Evolutionary conservation across 805 yeast species (phyloP).

Genomic region (Candida succiphila): DNA sequence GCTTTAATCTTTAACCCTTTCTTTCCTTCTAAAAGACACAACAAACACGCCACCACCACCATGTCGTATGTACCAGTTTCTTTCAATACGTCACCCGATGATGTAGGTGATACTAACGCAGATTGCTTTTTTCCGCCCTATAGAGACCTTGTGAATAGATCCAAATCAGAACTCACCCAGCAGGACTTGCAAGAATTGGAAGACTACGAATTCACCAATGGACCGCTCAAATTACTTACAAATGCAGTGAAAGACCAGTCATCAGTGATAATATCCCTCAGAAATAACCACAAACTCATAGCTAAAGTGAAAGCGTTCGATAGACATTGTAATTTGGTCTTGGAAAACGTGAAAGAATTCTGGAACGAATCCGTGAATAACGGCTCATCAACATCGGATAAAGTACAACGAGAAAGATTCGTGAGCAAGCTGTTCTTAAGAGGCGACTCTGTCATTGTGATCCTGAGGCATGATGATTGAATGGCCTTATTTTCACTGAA

Average conservation of each 20-base stretch:
- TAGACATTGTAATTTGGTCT: constrained; percentile 87
- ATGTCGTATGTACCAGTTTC: constrained; percentile 1
- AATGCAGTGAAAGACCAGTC: constrained; percentile 66
- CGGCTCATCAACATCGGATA: constrained; percentile 1
- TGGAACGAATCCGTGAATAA: constrained; percentile 38
- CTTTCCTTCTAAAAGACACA: too few species aligned
- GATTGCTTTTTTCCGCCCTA: too few species aligned
- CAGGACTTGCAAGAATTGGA: constrained; percentile 73
- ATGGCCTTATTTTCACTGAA: neutral
- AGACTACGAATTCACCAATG: constrained; percentile 81
- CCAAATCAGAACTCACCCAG: constrained; percentile 72
- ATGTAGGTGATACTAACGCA: too few species aligned
- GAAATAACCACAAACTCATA: constrained; percentile 88
- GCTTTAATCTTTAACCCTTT: too few species aligned
- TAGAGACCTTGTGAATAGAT: constrained; percentile 62
- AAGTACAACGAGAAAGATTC: constrained; percentile 52
- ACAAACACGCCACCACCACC: too few species aligned
- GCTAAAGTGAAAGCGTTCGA: constrained; percentile 93
- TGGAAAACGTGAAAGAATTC: constrained; percentile 85
- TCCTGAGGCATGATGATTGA: constrained; percentile 28
- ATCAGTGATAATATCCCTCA: constrained; percentile 76
- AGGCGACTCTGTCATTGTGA: constrained; percentile 91
- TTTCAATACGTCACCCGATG: neutral
- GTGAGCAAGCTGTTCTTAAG: constrained; percentile 83
- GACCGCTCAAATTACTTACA: constrained; percentile 86